Evolutionary conservation across 345 rosid species (phyloP), one percentile per base, ranked within the genome.

Genomic region (Xanthoceras sorbifolium): DNA sequence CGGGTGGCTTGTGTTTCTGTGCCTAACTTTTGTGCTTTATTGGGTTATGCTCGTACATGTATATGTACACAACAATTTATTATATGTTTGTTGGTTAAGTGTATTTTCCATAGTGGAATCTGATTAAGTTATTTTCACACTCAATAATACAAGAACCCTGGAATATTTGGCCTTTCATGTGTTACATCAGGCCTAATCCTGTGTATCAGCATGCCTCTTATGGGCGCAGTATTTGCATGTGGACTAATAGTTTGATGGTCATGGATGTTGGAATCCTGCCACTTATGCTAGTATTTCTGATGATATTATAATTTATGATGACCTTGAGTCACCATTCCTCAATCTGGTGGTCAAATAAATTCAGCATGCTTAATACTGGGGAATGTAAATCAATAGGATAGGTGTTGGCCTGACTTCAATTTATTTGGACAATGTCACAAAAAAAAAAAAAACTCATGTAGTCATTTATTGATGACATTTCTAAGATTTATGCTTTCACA

Each of bases 1-100:
- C 7, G 4, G 38, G 17, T 60, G 54, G 20, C 46, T 18, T 32
- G 60, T 40, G 18, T 20, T 52, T 3, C 50, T 2, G 5, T 23
- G 26, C 31, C 46, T 29, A 8, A 8, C 40, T 70, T 18, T 70
- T 70, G 36, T 70, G 1, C 44, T 70, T 52, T 26, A 26, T 42
- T 46, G 60, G 73, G 26, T 70, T 70, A 68, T 44, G 36, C 36
- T 14, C 26, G n/a, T 68, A 25, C 22, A n/a, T 44, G 57, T 48
- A 28, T 9, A 29, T 48, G 20, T 11, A 26, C 20, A 25, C 25
- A 50, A 18, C 60, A 31, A n/a, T 52, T 5, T 71, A 17, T 25
- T 15, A 20, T 12, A 10, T 48, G 0, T 22, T 71, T 36, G n/a
- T n/a, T 71, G 60, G 28, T 22, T 32, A 18, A 5, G 3, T 18